Base-by-base conservation (phyloP, 129 eudicot genomes). In the Tanacetum coccineum region DNA sequence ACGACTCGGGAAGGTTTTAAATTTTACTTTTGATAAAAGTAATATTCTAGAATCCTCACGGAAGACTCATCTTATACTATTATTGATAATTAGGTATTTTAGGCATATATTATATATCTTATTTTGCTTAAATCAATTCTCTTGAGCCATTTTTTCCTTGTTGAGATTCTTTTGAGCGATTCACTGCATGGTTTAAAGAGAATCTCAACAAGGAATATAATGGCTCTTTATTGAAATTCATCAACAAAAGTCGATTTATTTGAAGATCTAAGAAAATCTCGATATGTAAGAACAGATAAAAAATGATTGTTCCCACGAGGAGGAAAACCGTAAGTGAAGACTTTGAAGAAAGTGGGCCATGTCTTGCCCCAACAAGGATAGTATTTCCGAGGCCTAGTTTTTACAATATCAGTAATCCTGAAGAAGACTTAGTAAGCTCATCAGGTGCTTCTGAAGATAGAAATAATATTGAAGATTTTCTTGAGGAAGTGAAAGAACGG, bases 401-500 rank as follows among this genome's bases (percentile, higher is more conserved):
- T 32, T 95, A 93, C 18, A 74, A 60, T 42, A 67, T 66, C 51
- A 59, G 73, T 61, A 70, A 69, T 68, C 65, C 46, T 21, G 95
- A 89, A 32, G 95, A 89, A 59, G 78, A 87, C 2, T 86, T 87
- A 88, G 83, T 69, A 36, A 82, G 81, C 78, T 81, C 87, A 46
- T 82, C 96, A 7, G 78, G 84, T 59, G 81, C 80, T 59, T 78
- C 94, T 55, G 95, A 79, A 74, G 96, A 86, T 63, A 70, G 90
- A 71, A 86, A 81, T 57, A 79, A 81, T 40, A 93, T 89, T 54
- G 90, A 93, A 77, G 95, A 89, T 74, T 90, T 93, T 86, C 99
- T 93, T 11, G 87, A 84, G 75, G 96, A 93, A 80, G 99, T 93
- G 60, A 87, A 89, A 79, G 88, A 86, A 61, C 82, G 99, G 68